phyloP scores from a whole-genome alignment of 441 rosid species.

The Populus tomentosa region DNA sequence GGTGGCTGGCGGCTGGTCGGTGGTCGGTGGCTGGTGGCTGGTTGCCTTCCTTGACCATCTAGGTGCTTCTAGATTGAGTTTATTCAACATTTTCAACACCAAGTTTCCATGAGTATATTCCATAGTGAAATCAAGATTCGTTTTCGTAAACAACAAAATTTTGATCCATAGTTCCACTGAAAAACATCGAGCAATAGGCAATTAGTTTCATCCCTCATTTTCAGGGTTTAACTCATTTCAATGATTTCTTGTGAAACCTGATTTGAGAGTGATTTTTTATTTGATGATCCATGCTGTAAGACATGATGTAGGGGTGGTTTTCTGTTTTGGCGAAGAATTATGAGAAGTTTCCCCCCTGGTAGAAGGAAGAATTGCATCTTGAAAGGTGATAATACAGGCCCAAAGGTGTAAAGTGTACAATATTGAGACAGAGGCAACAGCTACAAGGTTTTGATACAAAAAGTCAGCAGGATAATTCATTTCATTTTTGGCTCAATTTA shows the following conservation, averaged over 20 bases:
- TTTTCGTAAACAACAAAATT: constrained; percentile 20
- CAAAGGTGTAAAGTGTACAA: background rate
- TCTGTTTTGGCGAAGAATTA: background rate
- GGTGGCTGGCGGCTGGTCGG: no score
- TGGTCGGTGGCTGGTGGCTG: no score
- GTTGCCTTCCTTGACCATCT: no score
- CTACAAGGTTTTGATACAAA: background rate
- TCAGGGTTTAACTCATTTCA: background rate
- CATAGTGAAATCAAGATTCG: constrained; percentile 9
- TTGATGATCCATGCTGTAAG: background rate
- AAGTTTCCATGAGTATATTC: constrained; percentile 44
- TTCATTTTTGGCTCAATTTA: background rate
- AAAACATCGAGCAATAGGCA: constrained; percentile 6
- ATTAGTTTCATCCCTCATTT: background rate
- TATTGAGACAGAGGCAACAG: background rate
- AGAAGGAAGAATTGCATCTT: background rate
- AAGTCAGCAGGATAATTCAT: background rate
- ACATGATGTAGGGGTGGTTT: background rate
- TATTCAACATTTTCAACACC: constrained; percentile 16
- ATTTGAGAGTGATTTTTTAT: background rate
- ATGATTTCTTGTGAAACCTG: background rate
- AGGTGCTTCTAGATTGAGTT: no score
- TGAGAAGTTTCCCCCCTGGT: background rate
- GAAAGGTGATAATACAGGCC: background rate
- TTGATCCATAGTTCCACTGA: constrained; percentile 23